Percentiles rank a stretch among this genome's conserved stretches.
These are phyloP conservation scores for Botrytis fragariae DNA, from an alignment of 2,329 filamentous ascomycete species.

Conservation along the genomic window DNA sequence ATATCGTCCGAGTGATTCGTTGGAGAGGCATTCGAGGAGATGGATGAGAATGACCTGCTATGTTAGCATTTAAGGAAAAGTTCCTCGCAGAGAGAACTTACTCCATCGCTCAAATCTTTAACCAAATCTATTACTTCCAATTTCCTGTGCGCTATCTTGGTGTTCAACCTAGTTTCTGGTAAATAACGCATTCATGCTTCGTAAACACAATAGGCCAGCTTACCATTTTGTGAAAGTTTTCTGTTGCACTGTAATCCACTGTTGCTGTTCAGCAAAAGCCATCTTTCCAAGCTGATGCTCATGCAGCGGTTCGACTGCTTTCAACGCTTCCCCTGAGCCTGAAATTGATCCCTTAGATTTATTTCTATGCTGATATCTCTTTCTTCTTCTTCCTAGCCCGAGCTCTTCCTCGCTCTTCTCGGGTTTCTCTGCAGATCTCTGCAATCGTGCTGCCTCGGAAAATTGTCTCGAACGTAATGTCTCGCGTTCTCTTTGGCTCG, in stretches of 20 bases:
- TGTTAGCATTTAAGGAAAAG: constrained; percentile 28
- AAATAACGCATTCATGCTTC: constrained; percentile 19
- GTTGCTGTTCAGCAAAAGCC: constrained; percentile 63
- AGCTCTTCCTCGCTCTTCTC: neutral
- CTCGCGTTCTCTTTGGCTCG: constrained; percentile 21
- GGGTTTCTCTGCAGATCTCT: constrained; percentile 15
- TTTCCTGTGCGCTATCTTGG: constrained; percentile 77
- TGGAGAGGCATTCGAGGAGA: constrained; percentile 91
- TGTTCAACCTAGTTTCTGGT: constrained; percentile 72
- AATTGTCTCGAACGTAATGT: constrained; percentile 20
- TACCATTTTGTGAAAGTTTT: constrained; percentile 99
- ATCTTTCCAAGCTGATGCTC: constrained; percentile 48
- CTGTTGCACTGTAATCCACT: constrained; percentile 81
- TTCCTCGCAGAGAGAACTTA: constrained; percentile 50
- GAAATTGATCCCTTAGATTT: constrained; percentile 19
- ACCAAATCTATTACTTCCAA: constrained; percentile 85
- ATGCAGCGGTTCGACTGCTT: constrained; percentile 36
- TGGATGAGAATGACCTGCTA: constrained; percentile 87
- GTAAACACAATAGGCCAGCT: constrained; percentile 17
- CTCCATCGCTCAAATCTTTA: constrained; percentile 86
- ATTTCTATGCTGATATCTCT: constrained; percentile 14
- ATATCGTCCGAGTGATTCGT: constrained; percentile 93
- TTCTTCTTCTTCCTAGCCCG: constrained; percentile 17
- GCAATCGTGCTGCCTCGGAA: constrained; percentile 17
- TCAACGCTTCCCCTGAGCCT: constrained; percentile 31